Evolutionary conservation across 2,329 filamentous ascomycete genomes (phyloP), one percentile per base, ranked within the genome.

Genomic region (Blastomyces silverae): DNA sequence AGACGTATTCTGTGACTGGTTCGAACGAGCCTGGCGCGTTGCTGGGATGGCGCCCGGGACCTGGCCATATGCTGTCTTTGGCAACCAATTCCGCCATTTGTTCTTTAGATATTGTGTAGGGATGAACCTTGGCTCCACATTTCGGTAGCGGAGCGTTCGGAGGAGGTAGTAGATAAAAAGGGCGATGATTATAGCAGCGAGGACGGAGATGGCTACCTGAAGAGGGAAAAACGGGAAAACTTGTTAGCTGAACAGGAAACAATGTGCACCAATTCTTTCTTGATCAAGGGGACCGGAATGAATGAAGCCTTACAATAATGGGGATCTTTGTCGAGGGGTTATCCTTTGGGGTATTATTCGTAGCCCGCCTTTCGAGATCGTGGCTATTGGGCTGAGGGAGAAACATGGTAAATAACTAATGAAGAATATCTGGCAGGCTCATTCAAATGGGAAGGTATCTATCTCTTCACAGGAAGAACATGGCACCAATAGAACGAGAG

Each of bases 21-120:
- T 68, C n/a, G 25, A 48, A 34, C 53, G 28, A 37, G 63, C 61
- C 20, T 65, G 37, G 17, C 55, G 39, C 20, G 65, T 56, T 2
- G 64, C 34, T 25, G 53, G 50, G 52, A 69, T 62, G 58, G 69
- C 71, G 42, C 66, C 69, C 0, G 75, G 72, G 13, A 79, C 74
- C 64, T 77, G 77, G 60, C 78, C 77, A 62, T 80, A 81, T 56
- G 76, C 74, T 55, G 73, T 72, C 61, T 71, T 74, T 5, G 78
- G 77, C 2, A 74, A 74, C 83, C 83, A 84, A 67, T 76, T 76
- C 64, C 75, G 75, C 83, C 83, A 85, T 71, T 78, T 75, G 22
- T 75, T 76, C 71, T 84, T 85, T 42, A 85, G 70, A 64, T 74
- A 80, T 34, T 76, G 74, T 0, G 81, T 82, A 4, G 83, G 81